A percentile compares a stretch with the other conserved stretches of the same genome.
Evolutionary conservation across 257 asterid genomes (phyloP).

Genomic region (Eucommia ulmoides): DNA sequence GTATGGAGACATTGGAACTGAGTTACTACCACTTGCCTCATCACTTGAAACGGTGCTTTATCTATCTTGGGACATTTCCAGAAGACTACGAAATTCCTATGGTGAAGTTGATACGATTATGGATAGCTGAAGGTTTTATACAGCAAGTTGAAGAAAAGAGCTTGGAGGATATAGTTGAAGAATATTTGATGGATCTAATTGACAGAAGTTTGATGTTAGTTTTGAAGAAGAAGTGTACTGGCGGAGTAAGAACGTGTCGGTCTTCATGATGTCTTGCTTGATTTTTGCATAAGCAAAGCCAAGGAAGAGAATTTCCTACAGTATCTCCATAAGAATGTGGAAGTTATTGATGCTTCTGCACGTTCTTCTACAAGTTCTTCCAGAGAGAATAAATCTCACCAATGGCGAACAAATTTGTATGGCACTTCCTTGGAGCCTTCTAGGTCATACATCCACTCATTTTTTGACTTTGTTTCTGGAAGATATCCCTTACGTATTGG

Average conservation of each 20-base stretch:
- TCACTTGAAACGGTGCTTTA: not conserved
- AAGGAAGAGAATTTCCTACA: no score
- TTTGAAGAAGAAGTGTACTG: constrained; percentile 4
- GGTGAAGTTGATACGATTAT: not conserved
- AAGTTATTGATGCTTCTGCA: no score
- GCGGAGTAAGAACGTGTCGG: constrained; percentile 11
- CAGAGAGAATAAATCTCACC: no score
- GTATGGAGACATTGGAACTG: not conserved
- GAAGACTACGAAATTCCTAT: not conserved
- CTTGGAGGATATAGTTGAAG: not conserved
- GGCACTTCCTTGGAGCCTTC: not conserved
- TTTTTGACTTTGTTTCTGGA: constrained; percentile 1
- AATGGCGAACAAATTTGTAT: no score
- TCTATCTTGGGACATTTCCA: not conserved
- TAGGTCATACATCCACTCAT: not conserved
- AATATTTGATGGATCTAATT: not conserved
- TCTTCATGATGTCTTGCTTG: constrained; percentile 15
- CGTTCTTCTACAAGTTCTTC: no score
- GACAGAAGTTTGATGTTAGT: constrained; percentile 4
- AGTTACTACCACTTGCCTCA: not conserved
- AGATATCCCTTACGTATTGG: no score
- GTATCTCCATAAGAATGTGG: no score
- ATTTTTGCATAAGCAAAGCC: constrained; percentile 11
- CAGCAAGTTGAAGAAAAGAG: not conserved
- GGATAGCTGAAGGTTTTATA: not conserved